Evolutionary conservation across 2,329 filamentous ascomycete species (phyloP), one percentile per base, ranked within the genome.

Genomic region (Teratosphaeriaceae sp.): DNA sequence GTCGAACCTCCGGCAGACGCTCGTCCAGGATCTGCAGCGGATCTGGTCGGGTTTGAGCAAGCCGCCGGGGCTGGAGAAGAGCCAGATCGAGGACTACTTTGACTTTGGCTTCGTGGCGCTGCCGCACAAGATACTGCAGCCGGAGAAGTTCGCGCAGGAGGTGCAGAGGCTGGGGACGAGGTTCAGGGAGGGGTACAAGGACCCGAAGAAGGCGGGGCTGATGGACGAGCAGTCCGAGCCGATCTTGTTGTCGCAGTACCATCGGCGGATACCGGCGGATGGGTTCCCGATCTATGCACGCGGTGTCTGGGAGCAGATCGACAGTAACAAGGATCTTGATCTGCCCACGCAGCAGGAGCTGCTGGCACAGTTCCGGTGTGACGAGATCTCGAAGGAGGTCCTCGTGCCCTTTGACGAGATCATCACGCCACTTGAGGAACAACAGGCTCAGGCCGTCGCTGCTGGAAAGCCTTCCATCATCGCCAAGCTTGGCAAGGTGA

Each of bases 281-380:
- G 92, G 92, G n/a, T 92, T 97, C 61, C 86, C 90, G 0, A 76
- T 88, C 46, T 98, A 98, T 57, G 89, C 92, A 0, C 82, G 92
- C 62, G 88, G 89, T 30, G 80, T 98, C 34, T 98, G 92, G 92
- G 89, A 97, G 58, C 90, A 97, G 67, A 98, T 98, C 61, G 89
- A 95, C 56, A 85, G 90, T 72, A 98, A 98, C 75, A 98, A 98
- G 67, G 92, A 98, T 60, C 74, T 98, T 42, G 92, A 98, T 66
- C 68, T 98, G 46, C 92, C 92, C 3, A 97, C 92, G 0, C 92
- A 98, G 63, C 92, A 98, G 67, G 92, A 98, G 64, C 75, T 98
- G 35, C 76, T 98, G 41, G 92, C 92, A 9, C 92, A 98, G 64
- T 98, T 97, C 71, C 81, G 92, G 53, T 98, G 92, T 65, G 92